Evolutionary conservation across 352 stramenopile genomes (phyloP).

Genomic region (Aphanomyces euteiches): DNA sequence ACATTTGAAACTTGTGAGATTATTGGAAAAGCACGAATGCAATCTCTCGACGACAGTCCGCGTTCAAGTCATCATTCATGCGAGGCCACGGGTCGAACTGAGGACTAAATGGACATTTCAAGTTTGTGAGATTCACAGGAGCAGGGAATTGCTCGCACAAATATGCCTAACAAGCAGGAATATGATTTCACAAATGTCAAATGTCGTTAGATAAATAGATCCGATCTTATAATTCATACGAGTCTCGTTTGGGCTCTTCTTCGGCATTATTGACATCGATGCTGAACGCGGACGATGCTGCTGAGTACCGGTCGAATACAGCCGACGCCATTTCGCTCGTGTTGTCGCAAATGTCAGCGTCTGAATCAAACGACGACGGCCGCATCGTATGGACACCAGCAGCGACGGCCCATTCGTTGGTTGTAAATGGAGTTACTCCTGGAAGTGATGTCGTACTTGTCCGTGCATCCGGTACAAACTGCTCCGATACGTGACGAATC

Average conservation of each 20-base stretch:
- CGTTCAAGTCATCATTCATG: no score
- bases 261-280: neutral
- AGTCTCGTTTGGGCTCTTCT: neutral
- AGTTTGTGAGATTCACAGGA: no score
- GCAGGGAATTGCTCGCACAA: no score
- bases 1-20: no score
- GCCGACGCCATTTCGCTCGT: neutral
- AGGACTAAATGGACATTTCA: no score
- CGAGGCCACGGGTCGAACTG: no score
- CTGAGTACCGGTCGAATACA: slow-evolving; percentile 10
- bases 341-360: neutral
- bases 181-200: neutral
- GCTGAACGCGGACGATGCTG: neutral
- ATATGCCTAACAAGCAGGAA: neutral
- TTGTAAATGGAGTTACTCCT: neutral
- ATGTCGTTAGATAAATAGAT: neutral
- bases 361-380: neutral
- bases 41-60: no score
- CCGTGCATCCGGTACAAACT: neutral
- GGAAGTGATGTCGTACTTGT: neutral
- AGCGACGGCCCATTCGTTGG: neutral
- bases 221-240: slow-evolving; percentile 1
- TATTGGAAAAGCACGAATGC: no score
- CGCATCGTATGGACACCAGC: neutral
- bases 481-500: no score